Base-by-base conservation (phyloP, 805 yeast species). In the Zygotorulaspora sp. region DNA sequence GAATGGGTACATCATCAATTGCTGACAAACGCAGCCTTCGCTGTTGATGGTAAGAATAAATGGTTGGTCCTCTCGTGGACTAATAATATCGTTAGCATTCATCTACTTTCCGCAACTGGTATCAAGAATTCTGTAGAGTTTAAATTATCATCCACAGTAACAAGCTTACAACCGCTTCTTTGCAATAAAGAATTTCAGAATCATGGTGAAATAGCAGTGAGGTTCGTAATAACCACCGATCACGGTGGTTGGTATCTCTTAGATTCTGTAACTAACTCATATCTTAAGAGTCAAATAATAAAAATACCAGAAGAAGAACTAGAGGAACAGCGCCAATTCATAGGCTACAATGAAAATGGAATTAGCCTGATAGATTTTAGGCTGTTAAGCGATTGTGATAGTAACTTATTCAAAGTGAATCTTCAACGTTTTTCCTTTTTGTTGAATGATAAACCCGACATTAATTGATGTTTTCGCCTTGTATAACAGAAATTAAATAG, bases 201-300 rank as follows among this genome's bases (percentile, higher is more conserved):
- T 21, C 24, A 12, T 10, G 19, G 2, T 7, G 5, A 19, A 14
- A 9, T 6, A 5, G 10, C 11, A 5, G 10, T 9, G 6, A 26
- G 42, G n/a, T 45, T 45, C 19, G 16, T 38, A 2, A 24, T 45
- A 8, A 36, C 12, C 28, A 45, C 49, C 6, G 35, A 24, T 8
- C 16, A 30, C 8, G 39, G 41, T 6, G 47, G 47, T 5, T 32
- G 34, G 17, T 45, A 43, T 30, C 13, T 24, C 6, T 16, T 42
- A 6, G 35, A 7, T 18, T 19, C 17, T 9, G n/a, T n/a, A 22
- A 26, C 6, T 14, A 27, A 20, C 6, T 15, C 18, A 23, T 13
- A n/a, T 1, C n/a, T 32, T 9, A 13, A 20, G 22, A 32, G 10
- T 10, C 12, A 27, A 21, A n/a, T n/a, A n/a, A n/a, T n/a, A n/a